Percentiles rank a stretch among this genome's conserved stretches.
Conservation (phyloP, 1,139 yeast species). For the Zygosaccharomyces pseudobailii region DNA sequence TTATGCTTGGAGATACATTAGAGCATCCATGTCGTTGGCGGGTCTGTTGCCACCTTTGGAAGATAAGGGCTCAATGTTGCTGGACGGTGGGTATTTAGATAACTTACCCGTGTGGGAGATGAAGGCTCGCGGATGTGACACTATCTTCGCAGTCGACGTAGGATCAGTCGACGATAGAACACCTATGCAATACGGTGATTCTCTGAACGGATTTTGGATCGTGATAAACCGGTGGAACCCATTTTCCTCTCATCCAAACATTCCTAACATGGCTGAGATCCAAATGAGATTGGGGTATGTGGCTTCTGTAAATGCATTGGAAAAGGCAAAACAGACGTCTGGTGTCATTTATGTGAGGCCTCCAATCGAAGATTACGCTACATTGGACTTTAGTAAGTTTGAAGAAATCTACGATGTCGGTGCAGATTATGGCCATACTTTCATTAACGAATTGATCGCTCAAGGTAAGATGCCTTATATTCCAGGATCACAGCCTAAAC, state of each 20-base stretch:
- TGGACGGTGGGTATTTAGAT: constrained; percentile 96
- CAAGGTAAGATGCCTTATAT: constrained; percentile 56
- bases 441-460: constrained; percentile 50
- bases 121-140: constrained; percentile 82
- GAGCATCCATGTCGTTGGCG: constrained; percentile 96
- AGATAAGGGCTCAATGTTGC: constrained; percentile 83
- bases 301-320: constrained; percentile 89
- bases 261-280: constrained; percentile 92
- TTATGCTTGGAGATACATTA: constrained; percentile 89
- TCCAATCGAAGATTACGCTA: constrained; percentile 87
- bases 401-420: constrained; percentile 88
- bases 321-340: constrained; percentile 75
- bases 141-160: constrained; percentile 93
- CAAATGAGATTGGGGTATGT: constrained; percentile 93
- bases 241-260: constrained; percentile 78
- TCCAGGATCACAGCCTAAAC: constrained; percentile 42
- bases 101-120: constrained; percentile 89
- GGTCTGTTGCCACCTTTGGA: constrained; percentile 88
- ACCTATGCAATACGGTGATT: constrained; percentile 89
- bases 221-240: constrained; percentile 85
- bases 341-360: constrained; percentile 92
- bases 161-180: constrained; percentile 92
- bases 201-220: constrained; percentile 90
- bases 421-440: constrained; percentile 60
- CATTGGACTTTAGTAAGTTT: constrained; percentile 86